These are phyloP conservation scores for Macrolepiota fuliginosa DNA, from an alignment of 768 basidiomycete species.

Conservation along the genomic window DNA sequence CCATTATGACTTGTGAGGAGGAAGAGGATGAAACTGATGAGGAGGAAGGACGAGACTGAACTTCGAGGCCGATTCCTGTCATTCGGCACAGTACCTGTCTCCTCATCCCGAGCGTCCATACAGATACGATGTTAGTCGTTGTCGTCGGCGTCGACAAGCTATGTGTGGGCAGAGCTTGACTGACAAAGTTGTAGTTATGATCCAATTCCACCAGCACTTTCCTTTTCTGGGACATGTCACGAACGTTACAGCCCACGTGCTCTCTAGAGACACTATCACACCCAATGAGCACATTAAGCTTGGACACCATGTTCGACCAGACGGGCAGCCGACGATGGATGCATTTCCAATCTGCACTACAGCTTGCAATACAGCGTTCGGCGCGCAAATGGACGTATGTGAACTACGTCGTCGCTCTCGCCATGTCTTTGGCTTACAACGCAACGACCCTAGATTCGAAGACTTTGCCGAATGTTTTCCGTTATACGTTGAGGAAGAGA, in stretches of 20 bases:
- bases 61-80: conserved; percentile 39
- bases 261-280: background rate
- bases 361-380: conserved; percentile 52
- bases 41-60: conserved; percentile 70
- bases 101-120: conserved; percentile 36
- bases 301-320: conserved; percentile 37
- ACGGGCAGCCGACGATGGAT: conserved; percentile 54
- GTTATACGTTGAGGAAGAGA: conserved; percentile 63
- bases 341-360: conserved; percentile 54
- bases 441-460: conserved; percentile 38
- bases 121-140: background rate
- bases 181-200: background rate
- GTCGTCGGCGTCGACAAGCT: conserved; percentile 2
- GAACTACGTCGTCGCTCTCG: background rate
- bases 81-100: conserved; percentile 31
- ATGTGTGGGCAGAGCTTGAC: conserved; percentile 8
- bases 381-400: conserved; percentile 61
- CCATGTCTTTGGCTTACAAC: background rate
- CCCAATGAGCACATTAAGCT: background rate
- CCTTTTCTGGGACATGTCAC: background rate
- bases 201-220: background rate
- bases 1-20: conserved; percentile 75
- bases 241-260: conserved; percentile 2
- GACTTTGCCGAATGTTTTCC: conserved; percentile 67
- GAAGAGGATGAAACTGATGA: conserved; percentile 73